Conservation (phyloP, 2,329 filamentous ascomycete species). For the Diaporthe amygdali region DNA sequence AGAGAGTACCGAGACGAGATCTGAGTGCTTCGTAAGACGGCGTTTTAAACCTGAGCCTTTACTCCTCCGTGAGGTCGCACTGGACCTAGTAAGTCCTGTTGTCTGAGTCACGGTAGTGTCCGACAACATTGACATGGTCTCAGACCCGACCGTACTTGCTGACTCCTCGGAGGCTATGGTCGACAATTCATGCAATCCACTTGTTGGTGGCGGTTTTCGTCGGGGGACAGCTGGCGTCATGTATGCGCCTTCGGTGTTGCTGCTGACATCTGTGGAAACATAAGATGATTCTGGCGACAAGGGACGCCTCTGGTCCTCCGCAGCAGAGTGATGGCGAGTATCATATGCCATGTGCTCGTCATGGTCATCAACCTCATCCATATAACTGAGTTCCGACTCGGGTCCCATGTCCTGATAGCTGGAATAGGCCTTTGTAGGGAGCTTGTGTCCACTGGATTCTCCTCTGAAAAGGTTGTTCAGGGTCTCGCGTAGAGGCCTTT, state of each 20-base stretch:
- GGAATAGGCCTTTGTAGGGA: constrained; percentile 53
- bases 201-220: constrained; percentile 53
- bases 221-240: constrained; percentile 30
- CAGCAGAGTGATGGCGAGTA: constrained; percentile 37
- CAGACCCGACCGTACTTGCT: constrained; percentile 51
- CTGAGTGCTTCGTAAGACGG: constrained; percentile 87
- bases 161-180: constrained; percentile 61
- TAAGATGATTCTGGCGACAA: constrained; percentile 37
- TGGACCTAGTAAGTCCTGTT: constrained; percentile 53
- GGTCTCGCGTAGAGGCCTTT: constrained; percentile 61
- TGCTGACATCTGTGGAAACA: constrained; percentile 27
- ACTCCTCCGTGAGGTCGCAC: constrained; percentile 50
- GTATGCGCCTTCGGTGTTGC: constrained; percentile 30
- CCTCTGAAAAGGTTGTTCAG: constrained; percentile 68
- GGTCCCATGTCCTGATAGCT: constrained; percentile 47
- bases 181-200: constrained; percentile 59
- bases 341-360: constrained; percentile 27
- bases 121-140: constrained; percentile 54
- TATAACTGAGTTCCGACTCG: constrained; percentile 31
- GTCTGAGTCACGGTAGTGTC: constrained; percentile 60
- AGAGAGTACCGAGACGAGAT: constrained; percentile 91
- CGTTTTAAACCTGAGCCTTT: constrained; percentile 65
- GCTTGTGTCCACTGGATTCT: constrained; percentile 57
- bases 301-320: constrained; percentile 38
- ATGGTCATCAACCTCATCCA: constrained; percentile 30